phyloP scores from a whole-genome alignment of 2,329 filamentous ascomycete genomes.

The Penicillium sp. region DNA sequence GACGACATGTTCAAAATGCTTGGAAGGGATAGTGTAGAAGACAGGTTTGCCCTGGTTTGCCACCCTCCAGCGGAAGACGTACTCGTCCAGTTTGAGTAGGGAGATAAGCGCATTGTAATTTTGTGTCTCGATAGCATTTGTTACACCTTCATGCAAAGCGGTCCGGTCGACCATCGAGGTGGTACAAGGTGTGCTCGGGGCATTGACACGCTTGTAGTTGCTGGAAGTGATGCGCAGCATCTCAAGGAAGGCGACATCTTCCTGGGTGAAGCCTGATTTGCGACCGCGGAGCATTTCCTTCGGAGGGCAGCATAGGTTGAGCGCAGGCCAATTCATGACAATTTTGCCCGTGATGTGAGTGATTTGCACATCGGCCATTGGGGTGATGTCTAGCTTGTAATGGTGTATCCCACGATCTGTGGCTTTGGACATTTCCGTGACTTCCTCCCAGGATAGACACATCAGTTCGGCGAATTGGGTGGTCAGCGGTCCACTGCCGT shows the following conservation, averaged over 20 bases:
- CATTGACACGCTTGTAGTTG: slow-evolving; percentile 4
- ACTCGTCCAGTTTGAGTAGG: slow-evolving; percentile 42
- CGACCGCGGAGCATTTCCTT: slow-evolving; percentile 30
- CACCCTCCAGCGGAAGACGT: slow-evolving; percentile 18
- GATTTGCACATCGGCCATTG: slow-evolving; percentile 22
- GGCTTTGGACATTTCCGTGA: neutral
- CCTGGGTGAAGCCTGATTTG: slow-evolving; percentile 28
- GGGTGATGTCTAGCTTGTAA: slow-evolving; percentile 24
- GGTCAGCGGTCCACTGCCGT: slow-evolving; percentile 12
- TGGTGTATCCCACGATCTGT: neutral
- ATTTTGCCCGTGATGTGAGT: slow-evolving; percentile 3
- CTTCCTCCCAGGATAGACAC: neutral
- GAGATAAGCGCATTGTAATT: slow-evolving; percentile 33
- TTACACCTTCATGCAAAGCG: slow-evolving; percentile 16
- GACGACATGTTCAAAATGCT: slow-evolving; percentile 36
- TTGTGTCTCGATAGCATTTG: slow-evolving; percentile 35
- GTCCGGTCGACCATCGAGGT: slow-evolving; percentile 27
- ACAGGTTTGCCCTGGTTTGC: neutral
- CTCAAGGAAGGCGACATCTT: slow-evolving; percentile 36
- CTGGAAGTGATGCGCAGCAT: slow-evolving; percentile 33
- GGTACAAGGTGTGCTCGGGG: neutral
- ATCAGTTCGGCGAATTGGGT: neutral
- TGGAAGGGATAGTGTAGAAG: slow-evolving; percentile 31
- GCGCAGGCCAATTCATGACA: slow-evolving; percentile 19
- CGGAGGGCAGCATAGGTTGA: slow-evolving; percentile 26